phyloP scores from a whole-genome alignment of 495 filamentous ascomycete species.

The Trichoderma erinaceum region DNA sequence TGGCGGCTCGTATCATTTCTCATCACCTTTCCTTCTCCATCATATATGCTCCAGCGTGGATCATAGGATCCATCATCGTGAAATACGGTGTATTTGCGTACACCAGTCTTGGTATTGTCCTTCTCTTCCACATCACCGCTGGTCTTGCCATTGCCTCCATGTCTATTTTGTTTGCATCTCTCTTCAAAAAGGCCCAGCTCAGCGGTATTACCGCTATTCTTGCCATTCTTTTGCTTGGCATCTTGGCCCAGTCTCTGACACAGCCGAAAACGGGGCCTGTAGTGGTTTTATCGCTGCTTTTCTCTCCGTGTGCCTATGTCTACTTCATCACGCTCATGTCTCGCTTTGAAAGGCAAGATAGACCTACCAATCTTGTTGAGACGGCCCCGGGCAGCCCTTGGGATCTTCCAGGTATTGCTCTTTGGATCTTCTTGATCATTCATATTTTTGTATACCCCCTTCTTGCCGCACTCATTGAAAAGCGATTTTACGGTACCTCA shows the following conservation, averaged over 20 bases:
- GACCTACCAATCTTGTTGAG: slow-evolving; percentile 49
- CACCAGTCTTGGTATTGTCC: slow-evolving; percentile 51
- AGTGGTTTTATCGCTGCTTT: slow-evolving; percentile 59
- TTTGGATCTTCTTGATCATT: slow-evolving; percentile 63
- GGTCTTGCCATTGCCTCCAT: slow-evolving; percentile 62
- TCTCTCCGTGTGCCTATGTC: slow-evolving; percentile 71
- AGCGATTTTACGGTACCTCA: slow-evolving; percentile 66
- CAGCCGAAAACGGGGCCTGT: slow-evolving; percentile 53
- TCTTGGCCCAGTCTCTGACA: slow-evolving; percentile 60
- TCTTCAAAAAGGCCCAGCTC: slow-evolving; percentile 73
- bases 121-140: slow-evolving; percentile 57
- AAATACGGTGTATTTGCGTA: slow-evolving; percentile 55
- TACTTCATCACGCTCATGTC: slow-evolving; percentile 65
- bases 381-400: slow-evolving; percentile 56
- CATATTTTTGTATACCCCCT: slow-evolving; percentile 70
- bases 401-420: slow-evolving; percentile 54
- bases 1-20: slow-evolving; percentile 58
- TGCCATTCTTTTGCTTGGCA: slow-evolving; percentile 56
- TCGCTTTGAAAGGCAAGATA: slow-evolving; percentile 53
- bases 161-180: slow-evolving; percentile 61
- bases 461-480: slow-evolving; percentile 64
- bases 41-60: slow-evolving; percentile 65
- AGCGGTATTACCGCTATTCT: slow-evolving; percentile 64
- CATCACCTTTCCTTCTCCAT: slow-evolving; percentile 63
- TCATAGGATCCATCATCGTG: slow-evolving; percentile 58